Conservation (phyloP, 257 asterid species). For the Buddleja alternifolia region DNA sequence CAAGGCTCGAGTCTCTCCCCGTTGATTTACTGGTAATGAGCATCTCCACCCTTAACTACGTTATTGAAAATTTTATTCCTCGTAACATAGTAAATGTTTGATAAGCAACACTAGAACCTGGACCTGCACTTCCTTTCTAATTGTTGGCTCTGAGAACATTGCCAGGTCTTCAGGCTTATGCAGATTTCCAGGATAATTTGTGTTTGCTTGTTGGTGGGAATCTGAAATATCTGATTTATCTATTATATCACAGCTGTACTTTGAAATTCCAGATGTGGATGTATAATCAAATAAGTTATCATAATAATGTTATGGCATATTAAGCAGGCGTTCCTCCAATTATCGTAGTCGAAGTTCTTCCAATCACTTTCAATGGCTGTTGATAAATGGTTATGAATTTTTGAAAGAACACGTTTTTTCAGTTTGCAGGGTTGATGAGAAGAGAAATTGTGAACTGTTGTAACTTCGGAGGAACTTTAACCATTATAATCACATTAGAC, state of each 20-base stretch:
- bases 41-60: conserved; percentile 20
- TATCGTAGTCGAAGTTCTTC: neutral
- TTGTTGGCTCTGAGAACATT: neutral
- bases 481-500: neutral
- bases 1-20: conserved; percentile 89
- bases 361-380: neutral
- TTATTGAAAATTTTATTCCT: neutral
- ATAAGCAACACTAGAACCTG: neutral
- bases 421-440: conserved; percentile 5
- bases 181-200: neutral
- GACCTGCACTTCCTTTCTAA: neutral
- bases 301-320: neutral
- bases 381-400: neutral
- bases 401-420: neutral
- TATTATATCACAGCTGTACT: neutral
- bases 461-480: conserved; percentile 18
- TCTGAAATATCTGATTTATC: neutral
- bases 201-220: neutral
- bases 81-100: neutral
- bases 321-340: neutral
- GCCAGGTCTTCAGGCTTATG: neutral
- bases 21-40: conserved; percentile 80
- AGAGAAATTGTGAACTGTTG: neutral
- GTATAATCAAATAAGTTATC: too few species aligned
- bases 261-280: neutral